Evolutionary conservation across 306 rosid species (phyloP).

Genomic region (Rosa rugosa): DNA sequence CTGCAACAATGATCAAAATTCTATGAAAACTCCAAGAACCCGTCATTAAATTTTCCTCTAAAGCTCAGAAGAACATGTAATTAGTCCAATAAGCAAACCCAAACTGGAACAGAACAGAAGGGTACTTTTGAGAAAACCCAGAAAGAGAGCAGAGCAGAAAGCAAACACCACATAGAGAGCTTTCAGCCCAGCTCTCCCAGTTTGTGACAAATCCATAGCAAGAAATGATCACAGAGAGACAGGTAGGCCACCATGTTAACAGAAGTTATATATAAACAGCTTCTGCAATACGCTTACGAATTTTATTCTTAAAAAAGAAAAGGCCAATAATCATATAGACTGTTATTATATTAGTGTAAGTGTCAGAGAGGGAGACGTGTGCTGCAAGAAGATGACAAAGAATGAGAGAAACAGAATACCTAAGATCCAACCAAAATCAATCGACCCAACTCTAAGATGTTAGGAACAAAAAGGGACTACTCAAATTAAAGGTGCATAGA

Average conservation of each 20-base stretch:
- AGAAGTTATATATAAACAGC: slow-evolving; percentile 18
- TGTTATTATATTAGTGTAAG: neutral
- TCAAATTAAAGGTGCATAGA: neutral
- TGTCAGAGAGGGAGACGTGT: slow-evolving; percentile 7
- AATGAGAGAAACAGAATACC: slow-evolving; percentile 1
- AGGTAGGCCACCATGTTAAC: slow-evolving; percentile 10
- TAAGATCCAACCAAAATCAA: slow-evolving; percentile 14
- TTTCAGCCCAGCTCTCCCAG: slow-evolving; percentile 38
- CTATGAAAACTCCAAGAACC: slow-evolving; percentile 28
- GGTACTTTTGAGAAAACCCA: slow-evolving; percentile 79
- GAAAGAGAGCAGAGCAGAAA: slow-evolving; percentile 61
- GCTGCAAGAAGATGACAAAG: slow-evolving; percentile 29
- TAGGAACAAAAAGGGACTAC: slow-evolving; percentile 7
- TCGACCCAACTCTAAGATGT: neutral
- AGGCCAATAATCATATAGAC: slow-evolving; percentile 7
- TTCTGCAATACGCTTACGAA: neutral
- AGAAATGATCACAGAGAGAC: slow-evolving; percentile 26
- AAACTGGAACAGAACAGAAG: slow-evolving; percentile 13
- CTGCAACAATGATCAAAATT: slow-evolving; percentile 38
- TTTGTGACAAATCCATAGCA: slow-evolving; percentile 37
- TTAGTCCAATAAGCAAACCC: neutral
- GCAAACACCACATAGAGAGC: slow-evolving; percentile 56
- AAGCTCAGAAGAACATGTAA: slow-evolving; percentile 10
- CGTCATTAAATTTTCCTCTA: slow-evolving; percentile 23
- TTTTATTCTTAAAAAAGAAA: neutral